Percentiles rank a stretch among this genome's conserved stretches.
These are phyloP conservation scores for Mycotypha africana DNA, from an alignment of 371 early-diverging fungal genomes.

Conservation along the genomic window DNA sequence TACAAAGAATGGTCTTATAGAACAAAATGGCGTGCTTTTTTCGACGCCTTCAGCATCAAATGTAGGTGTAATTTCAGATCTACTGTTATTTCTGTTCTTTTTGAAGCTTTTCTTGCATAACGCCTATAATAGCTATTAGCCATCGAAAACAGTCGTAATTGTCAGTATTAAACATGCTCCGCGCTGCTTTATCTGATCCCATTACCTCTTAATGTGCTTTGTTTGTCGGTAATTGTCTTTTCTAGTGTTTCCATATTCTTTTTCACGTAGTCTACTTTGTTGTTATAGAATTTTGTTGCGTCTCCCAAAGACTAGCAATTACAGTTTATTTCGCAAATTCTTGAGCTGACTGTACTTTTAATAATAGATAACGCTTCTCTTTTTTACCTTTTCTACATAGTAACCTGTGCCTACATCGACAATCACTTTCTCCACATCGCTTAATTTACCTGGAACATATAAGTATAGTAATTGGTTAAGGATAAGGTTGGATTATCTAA, in stretches of 20 bases:
- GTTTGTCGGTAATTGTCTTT: conserved; percentile 69
- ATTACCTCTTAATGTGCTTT: conserved; percentile 69
- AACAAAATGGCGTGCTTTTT: too few species aligned
- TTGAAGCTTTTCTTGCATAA: conserved; percentile 51
- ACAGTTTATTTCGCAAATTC: too few species aligned
- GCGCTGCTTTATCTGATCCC: background rate
- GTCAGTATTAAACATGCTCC: too few species aligned
- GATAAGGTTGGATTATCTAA: background rate
- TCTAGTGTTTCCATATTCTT: conserved; percentile 70
- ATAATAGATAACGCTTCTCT: background rate
- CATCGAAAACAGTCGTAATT: too few species aligned
- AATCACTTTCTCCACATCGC: conserved; percentile 77
- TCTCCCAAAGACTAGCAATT: conserved; percentile 55
- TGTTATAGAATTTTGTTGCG: conserved; percentile 72
- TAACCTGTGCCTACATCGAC: conserved; percentile 97
- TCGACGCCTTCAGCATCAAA: too few species aligned
- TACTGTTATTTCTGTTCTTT: too few species aligned
- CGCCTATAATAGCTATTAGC: conserved; percentile 37
- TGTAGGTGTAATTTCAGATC: too few species aligned
- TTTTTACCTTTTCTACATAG: conserved; percentile 81
- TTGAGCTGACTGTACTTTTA: too few species aligned
- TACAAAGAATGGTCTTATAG: too few species aligned
- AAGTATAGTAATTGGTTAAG: conserved; percentile 51
- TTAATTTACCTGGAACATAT: conserved; percentile 88
- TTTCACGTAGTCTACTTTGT: conserved; percentile 72